Conservation (phyloP, 1,284 basidiomycete species). For the Melampsora larici-populina region DNA sequence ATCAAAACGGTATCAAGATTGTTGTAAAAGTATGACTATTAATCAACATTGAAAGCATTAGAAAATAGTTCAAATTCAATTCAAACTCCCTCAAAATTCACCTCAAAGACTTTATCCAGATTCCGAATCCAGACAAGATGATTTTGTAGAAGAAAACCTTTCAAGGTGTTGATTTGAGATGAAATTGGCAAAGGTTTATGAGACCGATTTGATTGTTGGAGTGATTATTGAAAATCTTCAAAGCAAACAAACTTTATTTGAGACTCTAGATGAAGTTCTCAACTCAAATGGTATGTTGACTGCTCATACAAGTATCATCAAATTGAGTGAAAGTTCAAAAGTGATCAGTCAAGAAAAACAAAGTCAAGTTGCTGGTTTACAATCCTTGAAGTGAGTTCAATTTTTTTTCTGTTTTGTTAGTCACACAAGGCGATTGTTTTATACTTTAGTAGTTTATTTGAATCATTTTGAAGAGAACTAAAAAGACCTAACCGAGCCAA, state of each 20-base stretch:
- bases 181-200: conserved; percentile 58
- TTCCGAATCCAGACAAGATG: conserved; percentile 49
- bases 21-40: too few relatives aligned
- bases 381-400: conserved; percentile 60
- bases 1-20: too few relatives aligned
- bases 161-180: conserved; percentile 58
- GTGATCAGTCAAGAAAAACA: conserved; percentile 53
- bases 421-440: too few relatives aligned
- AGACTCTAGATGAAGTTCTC: conserved; percentile 58
- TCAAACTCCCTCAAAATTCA: conserved; percentile 58
- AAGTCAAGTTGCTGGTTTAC: conserved; percentile 58
- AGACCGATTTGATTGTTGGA: conserved; percentile 61
- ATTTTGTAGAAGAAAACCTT: conserved; percentile 55
- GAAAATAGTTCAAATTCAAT: conserved; percentile 60
- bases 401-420: too few relatives aligned
- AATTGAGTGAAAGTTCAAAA: conserved; percentile 59
- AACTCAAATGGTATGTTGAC: conserved; percentile 59
- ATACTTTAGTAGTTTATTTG: too few relatives aligned
- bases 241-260: conserved; percentile 61
- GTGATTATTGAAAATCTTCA: conserved; percentile 62
- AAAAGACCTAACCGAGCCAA: too few relatives aligned
- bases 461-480: too few relatives aligned
- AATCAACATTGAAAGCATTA: conserved; percentile 55
- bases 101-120: conserved; percentile 58
- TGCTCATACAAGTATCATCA: conserved; percentile 61